phyloP scores from a whole-genome alignment of 768 basidiomycete genomes.

The Collybia sordida region DNA sequence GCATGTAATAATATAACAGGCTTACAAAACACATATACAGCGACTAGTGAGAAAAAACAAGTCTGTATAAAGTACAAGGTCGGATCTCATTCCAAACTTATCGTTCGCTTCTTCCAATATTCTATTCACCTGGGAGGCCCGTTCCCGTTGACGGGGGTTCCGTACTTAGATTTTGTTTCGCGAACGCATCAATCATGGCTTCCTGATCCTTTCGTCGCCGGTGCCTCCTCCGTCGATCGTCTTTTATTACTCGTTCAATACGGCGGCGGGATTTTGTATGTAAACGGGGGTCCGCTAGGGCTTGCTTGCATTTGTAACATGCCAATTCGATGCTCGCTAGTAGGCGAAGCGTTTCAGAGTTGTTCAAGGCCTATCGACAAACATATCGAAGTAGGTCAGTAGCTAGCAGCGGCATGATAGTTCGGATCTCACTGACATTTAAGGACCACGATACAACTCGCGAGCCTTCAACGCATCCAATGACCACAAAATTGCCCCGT shows the following conservation, averaged over 20 bases:
- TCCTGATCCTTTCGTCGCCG: constrained; percentile 84
- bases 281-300: constrained; percentile 62
- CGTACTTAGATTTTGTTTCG: constrained; percentile 46
- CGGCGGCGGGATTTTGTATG: constrained; percentile 67
- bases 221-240: constrained; percentile 79
- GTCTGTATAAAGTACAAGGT: constrained; percentile 15
- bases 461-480: constrained; percentile 72
- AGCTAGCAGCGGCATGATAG: constrained; percentile 1
- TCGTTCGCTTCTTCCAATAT: not conserved
- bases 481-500: constrained; percentile 84
- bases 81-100: constrained; percentile 1
- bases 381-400: constrained; percentile 10
- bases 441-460: constrained; percentile 84
- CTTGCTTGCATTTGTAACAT: constrained; percentile 74
- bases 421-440: constrained; percentile 51
- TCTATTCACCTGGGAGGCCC: constrained; percentile 20
- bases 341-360: constrained; percentile 78
- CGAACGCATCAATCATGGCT: constrained; percentile 77
- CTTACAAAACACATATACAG: constrained; percentile 13
- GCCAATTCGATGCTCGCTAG: constrained; percentile 85
- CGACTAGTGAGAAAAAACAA: constrained; percentile 1
- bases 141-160: constrained; percentile 24
- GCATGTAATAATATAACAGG: not conserved
- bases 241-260: constrained; percentile 81
- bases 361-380: constrained; percentile 65